These are phyloP conservation scores for Volvariella surrecta DNA, from an alignment of 1,284 basidiomycete genomes.

Conservation along the genomic window DNA sequence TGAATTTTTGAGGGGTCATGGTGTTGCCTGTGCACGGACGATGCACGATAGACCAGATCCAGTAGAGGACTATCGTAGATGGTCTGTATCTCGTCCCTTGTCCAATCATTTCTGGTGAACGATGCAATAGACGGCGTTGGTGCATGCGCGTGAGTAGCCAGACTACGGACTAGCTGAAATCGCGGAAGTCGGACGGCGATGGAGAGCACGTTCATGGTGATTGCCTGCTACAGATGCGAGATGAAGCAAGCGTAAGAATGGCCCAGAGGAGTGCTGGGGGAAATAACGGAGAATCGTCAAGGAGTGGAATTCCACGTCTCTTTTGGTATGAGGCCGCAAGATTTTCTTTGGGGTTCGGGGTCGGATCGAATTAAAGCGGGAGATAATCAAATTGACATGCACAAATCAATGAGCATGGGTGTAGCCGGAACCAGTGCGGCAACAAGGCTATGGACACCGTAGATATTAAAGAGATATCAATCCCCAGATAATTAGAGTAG, in stretches of 20 bases:
- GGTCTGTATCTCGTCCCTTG: constrained; percentile 61
- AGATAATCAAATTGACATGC: too few relatives aligned
- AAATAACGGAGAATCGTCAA: background rate
- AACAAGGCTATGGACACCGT: too few relatives aligned
- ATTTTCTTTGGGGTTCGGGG: too few relatives aligned
- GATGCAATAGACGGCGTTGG: constrained; percentile 19
- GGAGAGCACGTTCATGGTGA: too few relatives aligned
- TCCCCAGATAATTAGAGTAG: too few relatives aligned
- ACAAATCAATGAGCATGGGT: too few relatives aligned
- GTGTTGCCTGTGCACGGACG: constrained; percentile 76
- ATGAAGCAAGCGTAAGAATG: too few relatives aligned
- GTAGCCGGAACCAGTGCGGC: too few relatives aligned
- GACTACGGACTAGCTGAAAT: constrained; percentile 7
- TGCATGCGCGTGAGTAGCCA: constrained; percentile 51
- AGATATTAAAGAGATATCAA: too few relatives aligned
- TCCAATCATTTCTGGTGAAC: constrained; percentile 49
- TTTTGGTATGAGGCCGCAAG: background rate
- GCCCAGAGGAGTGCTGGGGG: background rate
- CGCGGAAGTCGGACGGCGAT: too few relatives aligned
- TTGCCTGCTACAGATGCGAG: too few relatives aligned
- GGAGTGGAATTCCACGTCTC: background rate
- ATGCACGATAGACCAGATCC: constrained; percentile 81
- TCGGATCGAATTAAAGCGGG: too few relatives aligned
- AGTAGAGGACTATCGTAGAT: constrained; percentile 79
- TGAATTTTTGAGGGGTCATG: constrained; percentile 90